phyloP scores from a whole-genome alignment of 2,329 filamentous ascomycete genomes.

The Huntiella bhutanensis region DNA sequence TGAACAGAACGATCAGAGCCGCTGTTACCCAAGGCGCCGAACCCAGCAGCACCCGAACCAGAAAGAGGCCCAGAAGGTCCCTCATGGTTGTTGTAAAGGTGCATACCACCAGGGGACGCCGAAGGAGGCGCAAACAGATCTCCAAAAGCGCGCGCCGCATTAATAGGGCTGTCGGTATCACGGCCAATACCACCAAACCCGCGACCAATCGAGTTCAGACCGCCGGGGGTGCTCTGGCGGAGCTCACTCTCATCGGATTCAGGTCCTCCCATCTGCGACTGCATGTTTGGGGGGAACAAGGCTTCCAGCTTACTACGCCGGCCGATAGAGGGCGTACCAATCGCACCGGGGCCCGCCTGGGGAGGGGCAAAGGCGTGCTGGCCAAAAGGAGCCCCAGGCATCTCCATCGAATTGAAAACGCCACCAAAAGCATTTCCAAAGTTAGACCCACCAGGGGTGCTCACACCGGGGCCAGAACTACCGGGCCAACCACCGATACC shows the following conservation, averaged over 20 bases:
- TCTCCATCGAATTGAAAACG: conserved; percentile 62
- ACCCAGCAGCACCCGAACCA: background rate
- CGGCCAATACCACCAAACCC: conserved; percentile 34
- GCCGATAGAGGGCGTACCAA: conserved; percentile 45
- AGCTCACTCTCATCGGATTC: conserved; percentile 51
- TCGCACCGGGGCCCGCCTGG: conserved; percentile 26
- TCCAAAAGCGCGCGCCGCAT: conserved; percentile 34
- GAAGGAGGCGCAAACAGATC: conserved; percentile 27
- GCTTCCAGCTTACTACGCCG: conserved; percentile 70
- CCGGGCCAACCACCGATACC: conserved; percentile 44
- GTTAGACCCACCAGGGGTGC: conserved; percentile 1
- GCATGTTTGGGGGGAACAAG: conserved; percentile 74
- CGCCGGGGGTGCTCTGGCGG: conserved; percentile 32
- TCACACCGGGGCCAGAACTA: conserved; percentile 22
- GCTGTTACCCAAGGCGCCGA: conserved; percentile 5
- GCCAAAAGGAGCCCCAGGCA: conserved; percentile 49
- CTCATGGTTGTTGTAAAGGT: conserved; percentile 13
- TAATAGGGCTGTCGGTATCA: conserved; percentile 41
- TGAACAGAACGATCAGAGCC: conserved; percentile 23
- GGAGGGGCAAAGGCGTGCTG: conserved; percentile 53
- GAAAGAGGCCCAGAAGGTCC: conserved; percentile 12
- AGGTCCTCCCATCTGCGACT: conserved; percentile 66
- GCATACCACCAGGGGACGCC: conserved; percentile 15
- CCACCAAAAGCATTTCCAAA: conserved; percentile 51
- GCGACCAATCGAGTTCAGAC: conserved; percentile 49